Base-by-base conservation (phyloP, 2,329 filamentous ascomycete species). In the Colletotrichum truncatum region DNA sequence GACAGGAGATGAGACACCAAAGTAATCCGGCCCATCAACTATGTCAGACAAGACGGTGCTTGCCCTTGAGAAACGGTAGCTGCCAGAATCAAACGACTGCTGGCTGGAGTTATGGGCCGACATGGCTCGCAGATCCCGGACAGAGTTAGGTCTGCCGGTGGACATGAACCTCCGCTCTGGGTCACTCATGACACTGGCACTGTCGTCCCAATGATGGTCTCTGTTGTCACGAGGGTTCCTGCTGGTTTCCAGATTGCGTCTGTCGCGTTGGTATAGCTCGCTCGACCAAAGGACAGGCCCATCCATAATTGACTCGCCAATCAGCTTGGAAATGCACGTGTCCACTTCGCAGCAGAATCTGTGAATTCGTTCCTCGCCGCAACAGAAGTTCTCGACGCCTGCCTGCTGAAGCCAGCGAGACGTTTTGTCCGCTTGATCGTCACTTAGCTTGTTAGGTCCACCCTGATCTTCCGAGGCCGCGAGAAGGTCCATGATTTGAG, bases 401-500 rank as follows among this genome's bases (percentile, higher is more conserved):
- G 90, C 91, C 70, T 92, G 89, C 51, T 91, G 89, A 56, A 98
- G 83, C 93, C 95, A 99, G 60, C 89, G 88, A 18, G 87, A 82
- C 0, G 94, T 97, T 69, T 94, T 89, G 54, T 97, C 93, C 0
- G 94, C 91, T 76, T 98, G 96, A 59, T 97, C 93, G 74, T 98
- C 95, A n/a, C 93, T 94, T 11, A 99, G 85, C 77, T 99, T 99
- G 76, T 97, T 97, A 0, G 93, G 93, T 0, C 96, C 95, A 11
- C 94, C 95, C 70, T 97, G 93, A 56, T 93, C 93, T 61, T 91
- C 89, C 0, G 87, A 84, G 5, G 94, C 94, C 28, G 94, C 93
- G 74, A 98, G 86, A 11, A 97, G 86, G 67, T 97, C 94, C 75
- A 98, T 88, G 45, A 96, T 88, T 74, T 97, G 93, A 6, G 91